Evolutionary conservation across 768 basidiomycete species (phyloP), one percentile per base, ranked within the genome.

Genomic region (Lactarius tabidus): DNA sequence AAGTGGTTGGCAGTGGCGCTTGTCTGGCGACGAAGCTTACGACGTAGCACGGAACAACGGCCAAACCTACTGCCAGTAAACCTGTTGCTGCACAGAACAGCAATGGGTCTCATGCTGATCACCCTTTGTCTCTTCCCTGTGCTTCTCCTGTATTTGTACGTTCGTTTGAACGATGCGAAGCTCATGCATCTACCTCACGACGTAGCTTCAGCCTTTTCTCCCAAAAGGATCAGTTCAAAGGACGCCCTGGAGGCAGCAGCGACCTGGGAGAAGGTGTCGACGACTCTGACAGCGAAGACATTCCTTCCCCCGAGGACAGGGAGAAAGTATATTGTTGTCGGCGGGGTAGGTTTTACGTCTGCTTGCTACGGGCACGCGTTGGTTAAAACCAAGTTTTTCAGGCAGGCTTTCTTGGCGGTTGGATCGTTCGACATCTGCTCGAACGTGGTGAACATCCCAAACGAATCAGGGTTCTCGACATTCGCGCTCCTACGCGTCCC

Each of bases 371-470:
- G 23, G n/a, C 10, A n/a, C 12, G 23, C 23, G 23, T 23, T 12
- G 23, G 23, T 59, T 31, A 18, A 14, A 39, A 43, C 2, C 33
- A 33, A 33, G 2, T 31, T 17, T 35, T 23, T 55, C 38, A 90
- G 89, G 84, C 85, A 5, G 90, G 90, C 1, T 90, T 91, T 65
- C 74, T 91, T 3, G 90, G 90, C 15, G 87, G 88, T 8, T 92
- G 90, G 90, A 85, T 92, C 41, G 85, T 87, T 4, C 77, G 84
- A 0, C 84, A 89, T 52, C 77, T 92, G 2, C 64, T 91, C 4
- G 78, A 85, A 59, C 84, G 90, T 2, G 90, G 90, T 1, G 90
- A 92, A 74, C 81, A 89, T 66, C 85, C 87, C 0, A 78, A 75
- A 43, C 78, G 76, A 17, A 90, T 91, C 18, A 80, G 90, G 18